Evolutionary conservation across 306 rosid species (phyloP), one percentile per base, ranked within the genome.

Genomic region (Ammopiptanthus mongolicus): DNA sequence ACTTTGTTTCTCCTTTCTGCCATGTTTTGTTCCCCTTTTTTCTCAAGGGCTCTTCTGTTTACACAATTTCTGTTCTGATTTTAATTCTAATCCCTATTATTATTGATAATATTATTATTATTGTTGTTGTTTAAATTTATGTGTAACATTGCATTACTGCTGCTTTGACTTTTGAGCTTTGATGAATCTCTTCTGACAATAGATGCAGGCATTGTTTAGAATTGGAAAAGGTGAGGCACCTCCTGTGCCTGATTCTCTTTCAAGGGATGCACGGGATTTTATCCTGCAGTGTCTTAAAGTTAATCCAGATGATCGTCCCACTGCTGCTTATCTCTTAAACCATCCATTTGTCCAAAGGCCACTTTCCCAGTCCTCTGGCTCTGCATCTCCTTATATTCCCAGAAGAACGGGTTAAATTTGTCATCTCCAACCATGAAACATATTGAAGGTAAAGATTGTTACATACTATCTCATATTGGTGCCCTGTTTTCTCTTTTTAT

Each of bases 221-320:
- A 94, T 94, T 39, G 98, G 98, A 78, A 90, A 81, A 85, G 98
- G 98, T 13, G 89, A 82, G 71, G 87, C 62, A 12, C 98, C 98
- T 25, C 71, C 50, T 13, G 81, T 94, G 68, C 88, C 96, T 2
- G 95, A 88, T 46, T 59, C 88, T 76, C 97, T 94, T 67, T 87
- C 97, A 44, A 85, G 4, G 29, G 97, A 94, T 80, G 96, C 93
- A 8, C 83, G 44, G 14, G 87, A 86, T 84, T 94, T 94, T 73
- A 87, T 94, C 48, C 62, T 72, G 72, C 80, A 77, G 75, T 94
- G 98, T 86, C 81, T 94, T 11, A 83, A 84, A 88, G 93, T 86
- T 65, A 81, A 83, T 81, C 91, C 97, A 12, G 51, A 69, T 18
- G 80, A 69, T 34, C 98, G 97, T 67, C 91, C 93, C 74, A 81